phyloP scores from a whole-genome alignment of 1,284 basidiomycete genomes.

The Thecaphora thlaspeos region DNA sequence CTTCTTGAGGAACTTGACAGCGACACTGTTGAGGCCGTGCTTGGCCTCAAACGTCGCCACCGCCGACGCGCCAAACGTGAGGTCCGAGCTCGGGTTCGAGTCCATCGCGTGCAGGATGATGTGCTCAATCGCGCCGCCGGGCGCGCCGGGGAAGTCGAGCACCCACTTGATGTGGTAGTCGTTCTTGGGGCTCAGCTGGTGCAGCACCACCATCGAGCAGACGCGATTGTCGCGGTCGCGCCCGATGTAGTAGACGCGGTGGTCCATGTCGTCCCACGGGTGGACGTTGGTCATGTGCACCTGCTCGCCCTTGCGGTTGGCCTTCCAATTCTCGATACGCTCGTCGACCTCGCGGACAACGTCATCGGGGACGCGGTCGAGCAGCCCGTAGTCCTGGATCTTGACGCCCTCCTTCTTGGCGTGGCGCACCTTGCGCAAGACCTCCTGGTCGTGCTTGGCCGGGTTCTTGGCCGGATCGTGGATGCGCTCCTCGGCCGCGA shows the following conservation, averaged over 20 bases:
- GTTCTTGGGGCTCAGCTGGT: conserved; percentile 63
- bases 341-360: conserved; percentile 60
- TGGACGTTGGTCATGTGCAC: conserved; percentile 65
- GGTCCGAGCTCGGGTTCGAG: conserved; percentile 60
- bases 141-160: conserved; percentile 64
- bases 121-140: conserved; percentile 63
- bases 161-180: conserved; percentile 68
- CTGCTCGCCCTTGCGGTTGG: conserved; percentile 63
- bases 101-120: conserved; percentile 63
- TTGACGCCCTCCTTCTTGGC: conserved; percentile 63
- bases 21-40: conserved; percentile 45
- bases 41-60: conserved; percentile 33
- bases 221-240: conserved; percentile 61
- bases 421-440: conserved; percentile 62
- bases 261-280: conserved; percentile 64
- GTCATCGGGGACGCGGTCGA: conserved; percentile 59
- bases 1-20: conserved; percentile 37
- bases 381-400: conserved; percentile 55
- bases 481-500: conserved; percentile 64
- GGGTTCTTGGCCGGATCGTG: conserved; percentile 61
- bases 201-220: conserved; percentile 63
- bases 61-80: conserved; percentile 59
- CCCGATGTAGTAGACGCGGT: conserved; percentile 65
- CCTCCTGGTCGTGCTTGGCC: conserved; percentile 60
- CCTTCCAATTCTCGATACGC: conserved; percentile 63